phyloP scores from a whole-genome alignment of 2,329 filamentous ascomycete species.

The Xylaria polymorpha region DNA sequence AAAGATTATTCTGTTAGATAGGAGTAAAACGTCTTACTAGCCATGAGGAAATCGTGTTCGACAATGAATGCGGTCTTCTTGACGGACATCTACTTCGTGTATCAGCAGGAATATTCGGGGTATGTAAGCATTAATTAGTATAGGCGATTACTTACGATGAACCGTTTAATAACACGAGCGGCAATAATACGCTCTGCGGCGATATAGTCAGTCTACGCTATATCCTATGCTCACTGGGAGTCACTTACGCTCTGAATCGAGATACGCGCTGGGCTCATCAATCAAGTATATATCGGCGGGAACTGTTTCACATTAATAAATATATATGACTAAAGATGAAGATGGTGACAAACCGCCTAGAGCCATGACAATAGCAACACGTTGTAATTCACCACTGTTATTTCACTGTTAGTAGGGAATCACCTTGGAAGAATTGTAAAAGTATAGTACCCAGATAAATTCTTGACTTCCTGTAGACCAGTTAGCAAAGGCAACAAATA shows the following conservation, averaged over 20 bases:
- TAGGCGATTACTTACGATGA: slow-evolving; percentile 67
- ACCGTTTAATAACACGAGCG: slow-evolving; percentile 97
- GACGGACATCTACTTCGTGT: slow-evolving; percentile 78
- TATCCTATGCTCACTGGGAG: neutral
- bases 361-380: slow-evolving; percentile 97
- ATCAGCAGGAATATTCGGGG: slow-evolving; percentile 14
- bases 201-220: slow-evolving; percentile 5
- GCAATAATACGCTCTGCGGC: slow-evolving; percentile 85
- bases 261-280: slow-evolving; percentile 96
- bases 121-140: neutral
- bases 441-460: slow-evolving; percentile 74
- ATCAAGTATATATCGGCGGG: slow-evolving; percentile 99
- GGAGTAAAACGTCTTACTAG: slow-evolving; percentile 51
- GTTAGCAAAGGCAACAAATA: slow-evolving; percentile 22
- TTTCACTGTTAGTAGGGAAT: slow-evolving; percentile 15
- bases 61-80: slow-evolving; percentile 99
- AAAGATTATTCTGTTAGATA: neutral
- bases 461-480: slow-evolving; percentile 80
- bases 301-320: slow-evolving; percentile 54
- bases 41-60: slow-evolving; percentile 99
- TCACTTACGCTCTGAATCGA: slow-evolving; percentile 54
- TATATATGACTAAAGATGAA: too few relatives aligned
- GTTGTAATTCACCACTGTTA: slow-evolving; percentile 93
- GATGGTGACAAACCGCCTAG: slow-evolving; percentile 65
- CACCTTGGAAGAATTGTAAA: neutral